Conservation (phyloP, 352 stramenopile genomes). For the Phytophthora nicotianae region DNA sequence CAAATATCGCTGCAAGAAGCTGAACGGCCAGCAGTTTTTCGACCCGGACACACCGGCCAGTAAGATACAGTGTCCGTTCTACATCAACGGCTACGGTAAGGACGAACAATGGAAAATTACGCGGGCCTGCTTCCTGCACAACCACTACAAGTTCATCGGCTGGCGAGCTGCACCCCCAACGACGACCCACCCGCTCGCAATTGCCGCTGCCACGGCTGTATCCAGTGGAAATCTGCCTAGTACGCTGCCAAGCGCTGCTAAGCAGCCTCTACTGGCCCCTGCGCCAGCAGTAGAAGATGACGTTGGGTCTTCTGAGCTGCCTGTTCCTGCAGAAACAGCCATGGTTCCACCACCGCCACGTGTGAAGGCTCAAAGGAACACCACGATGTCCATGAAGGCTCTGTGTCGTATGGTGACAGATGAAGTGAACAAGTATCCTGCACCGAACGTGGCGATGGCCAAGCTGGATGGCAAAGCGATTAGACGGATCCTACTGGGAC, state of each 20-base stretch:
- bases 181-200: background rate
- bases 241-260: background rate
- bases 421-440: constrained; percentile 67
- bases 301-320: background rate
- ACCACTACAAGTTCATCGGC: constrained; percentile 89
- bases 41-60: constrained; percentile 54
- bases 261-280: background rate
- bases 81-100: constrained; percentile 81
- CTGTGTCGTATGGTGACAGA: constrained; percentile 78
- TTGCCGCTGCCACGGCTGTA: constrained; percentile 14
- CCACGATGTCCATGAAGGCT: constrained; percentile 79
- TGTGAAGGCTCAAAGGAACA: constrained; percentile 65
- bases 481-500: constrained; percentile 67
- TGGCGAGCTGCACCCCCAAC: constrained; percentile 37
- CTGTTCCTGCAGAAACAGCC: background rate
- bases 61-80: constrained; percentile 75
- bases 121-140: constrained; percentile 74
- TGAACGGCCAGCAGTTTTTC: constrained; percentile 80
- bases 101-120: constrained; percentile 78
- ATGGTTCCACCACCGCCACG: constrained; percentile 7
- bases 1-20: constrained; percentile 86
- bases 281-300: background rate
- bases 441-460: constrained; percentile 59
- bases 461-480: constrained; percentile 81
- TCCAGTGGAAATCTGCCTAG: background rate